Evolutionary conservation across 495 filamentous ascomycete genomes (phyloP).

Genomic region (Lasiosphaeria ovina): DNA sequence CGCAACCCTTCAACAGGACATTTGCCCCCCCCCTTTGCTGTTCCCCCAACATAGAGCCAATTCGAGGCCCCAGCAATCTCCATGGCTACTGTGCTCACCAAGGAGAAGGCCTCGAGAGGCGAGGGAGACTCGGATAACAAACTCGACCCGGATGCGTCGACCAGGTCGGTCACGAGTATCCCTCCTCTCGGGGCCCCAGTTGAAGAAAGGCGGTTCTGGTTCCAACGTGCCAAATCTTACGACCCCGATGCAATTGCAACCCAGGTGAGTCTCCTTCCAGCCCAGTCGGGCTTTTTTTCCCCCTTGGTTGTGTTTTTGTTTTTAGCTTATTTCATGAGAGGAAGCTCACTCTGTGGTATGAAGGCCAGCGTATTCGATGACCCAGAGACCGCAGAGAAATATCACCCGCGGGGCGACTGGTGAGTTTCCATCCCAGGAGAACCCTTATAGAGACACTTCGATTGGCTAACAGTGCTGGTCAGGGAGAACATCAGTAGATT

Average conservation of each 20-base stretch:
- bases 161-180: slow-evolving; percentile 21
- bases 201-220: slow-evolving; percentile 46
- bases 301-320: too few relatives aligned
- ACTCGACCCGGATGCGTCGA: slow-evolving; percentile 13
- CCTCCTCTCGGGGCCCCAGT: slow-evolving; percentile 38
- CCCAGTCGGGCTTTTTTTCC: neutral
- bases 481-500: slow-evolving; percentile 50
- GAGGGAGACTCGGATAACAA: slow-evolving; percentile 18
- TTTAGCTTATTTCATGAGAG: too few relatives aligned
- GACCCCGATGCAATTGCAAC: slow-evolving; percentile 59
- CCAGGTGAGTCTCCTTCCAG: slow-evolving; percentile 29
- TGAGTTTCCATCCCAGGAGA: slow-evolving; percentile 14
- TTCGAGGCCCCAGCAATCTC: neutral
- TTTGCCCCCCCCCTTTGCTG: neutral
- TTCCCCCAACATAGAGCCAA: neutral
- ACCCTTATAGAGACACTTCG: neutral
- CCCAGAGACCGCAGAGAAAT: slow-evolving; percentile 34
- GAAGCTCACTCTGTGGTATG: neutral
- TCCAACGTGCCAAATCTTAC: slow-evolving; percentile 38
- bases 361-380: slow-evolving; percentile 50
- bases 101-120: slow-evolving; percentile 2
- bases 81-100: slow-evolving; percentile 28
- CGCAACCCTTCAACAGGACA: neutral
- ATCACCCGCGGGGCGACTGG: slow-evolving; percentile 39
- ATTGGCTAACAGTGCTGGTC: neutral